A percentile compares a stretch with the other conserved stretches of the same genome.
These are phyloP conservation scores for Oxyria digyna DNA, from an alignment of 148 eudicot genomes.

Conservation along the genomic window DNA sequence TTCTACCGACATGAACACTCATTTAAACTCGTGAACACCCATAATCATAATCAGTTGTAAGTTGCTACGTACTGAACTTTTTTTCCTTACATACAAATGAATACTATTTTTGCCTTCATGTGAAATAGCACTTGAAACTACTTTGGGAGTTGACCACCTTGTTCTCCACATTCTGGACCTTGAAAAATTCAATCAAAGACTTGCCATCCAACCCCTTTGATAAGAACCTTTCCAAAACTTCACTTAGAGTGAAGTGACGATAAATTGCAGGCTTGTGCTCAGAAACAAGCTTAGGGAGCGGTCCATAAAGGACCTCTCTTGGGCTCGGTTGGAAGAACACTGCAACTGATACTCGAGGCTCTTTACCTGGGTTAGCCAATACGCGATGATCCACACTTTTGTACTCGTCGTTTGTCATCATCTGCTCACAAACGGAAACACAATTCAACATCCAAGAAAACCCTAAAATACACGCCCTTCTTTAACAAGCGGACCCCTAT, in stretches of 20 bases:
- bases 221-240: constrained; percentile 37
- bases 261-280: constrained; percentile 30
- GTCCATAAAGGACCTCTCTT: constrained; percentile 36
- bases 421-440: constrained; percentile 22
- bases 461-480: no score
- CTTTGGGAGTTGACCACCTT: neutral
- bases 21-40: no score
- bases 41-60: no score
- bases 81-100: no score
- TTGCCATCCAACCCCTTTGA: constrained; percentile 44
- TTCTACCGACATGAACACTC: no score
- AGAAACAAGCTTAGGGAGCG: constrained; percentile 44
- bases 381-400: constrained; percentile 60
- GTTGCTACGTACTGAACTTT: no score
- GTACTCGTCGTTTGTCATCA: constrained; percentile 48
- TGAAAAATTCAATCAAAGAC: constrained; percentile 18
- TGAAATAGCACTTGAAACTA: neutral
- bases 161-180: constrained; percentile 2
- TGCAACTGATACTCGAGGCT: constrained; percentile 40
- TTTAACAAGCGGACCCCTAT: no score
- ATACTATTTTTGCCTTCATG: no score
- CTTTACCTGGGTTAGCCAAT: constrained; percentile 25
- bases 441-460: neutral
- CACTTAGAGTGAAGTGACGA: constrained; percentile 22
- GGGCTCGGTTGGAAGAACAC: constrained; percentile 44